phyloP scores from a whole-genome alignment of 2,329 filamentous ascomycete genomes.

The Epichloe sp. region DNA sequence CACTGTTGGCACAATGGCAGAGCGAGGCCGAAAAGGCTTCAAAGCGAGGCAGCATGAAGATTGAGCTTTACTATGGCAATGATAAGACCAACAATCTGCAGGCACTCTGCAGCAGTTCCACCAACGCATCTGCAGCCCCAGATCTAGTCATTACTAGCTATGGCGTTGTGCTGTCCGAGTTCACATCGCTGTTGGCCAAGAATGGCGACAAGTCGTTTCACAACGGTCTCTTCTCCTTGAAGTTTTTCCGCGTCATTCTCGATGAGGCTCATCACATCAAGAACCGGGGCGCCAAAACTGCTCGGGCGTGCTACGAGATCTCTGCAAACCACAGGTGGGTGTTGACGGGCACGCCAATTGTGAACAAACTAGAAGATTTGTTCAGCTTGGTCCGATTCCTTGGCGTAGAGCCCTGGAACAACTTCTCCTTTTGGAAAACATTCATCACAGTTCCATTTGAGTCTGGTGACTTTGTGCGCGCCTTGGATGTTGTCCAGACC shows the following conservation, averaged over 20 bases:
- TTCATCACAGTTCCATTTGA: slow-evolving; percentile 98
- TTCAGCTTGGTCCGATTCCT: slow-evolving; percentile 89
- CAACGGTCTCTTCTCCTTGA: slow-evolving; percentile 74
- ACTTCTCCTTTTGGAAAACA: slow-evolving; percentile 98
- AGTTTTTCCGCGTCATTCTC: slow-evolving; percentile 89
- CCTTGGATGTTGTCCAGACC: slow-evolving; percentile 91
- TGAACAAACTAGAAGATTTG: slow-evolving; percentile 87
- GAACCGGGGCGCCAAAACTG: slow-evolving; percentile 78
- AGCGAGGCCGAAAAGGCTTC: slow-evolving; percentile 90
- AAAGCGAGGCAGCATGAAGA: slow-evolving; percentile 66
- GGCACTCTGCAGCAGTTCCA: slow-evolving; percentile 62
- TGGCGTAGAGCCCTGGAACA: slow-evolving; percentile 92
- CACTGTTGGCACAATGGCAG: slow-evolving; percentile 90
- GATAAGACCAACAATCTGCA: slow-evolving; percentile 74
- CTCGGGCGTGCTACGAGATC: slow-evolving; percentile 87
- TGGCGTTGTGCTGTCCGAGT: slow-evolving; percentile 82
- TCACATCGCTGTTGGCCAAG: slow-evolving; percentile 51
- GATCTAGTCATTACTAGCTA: slow-evolving; percentile 94
- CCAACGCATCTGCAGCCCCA: slow-evolving; percentile 63
- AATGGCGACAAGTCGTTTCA: slow-evolving; percentile 52
- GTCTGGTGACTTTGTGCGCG: slow-evolving; percentile 84
- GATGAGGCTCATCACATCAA: slow-evolving; percentile 96
- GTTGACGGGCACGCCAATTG: slow-evolving; percentile 88
- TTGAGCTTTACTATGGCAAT: slow-evolving; percentile 80
- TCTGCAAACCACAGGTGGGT: slow-evolving; percentile 80